Percentiles rank a stretch among this genome's conserved stretches.
Conservation (phyloP, 495 filamentous ascomycete species). For the Amniculicola lignicola region DNA sequence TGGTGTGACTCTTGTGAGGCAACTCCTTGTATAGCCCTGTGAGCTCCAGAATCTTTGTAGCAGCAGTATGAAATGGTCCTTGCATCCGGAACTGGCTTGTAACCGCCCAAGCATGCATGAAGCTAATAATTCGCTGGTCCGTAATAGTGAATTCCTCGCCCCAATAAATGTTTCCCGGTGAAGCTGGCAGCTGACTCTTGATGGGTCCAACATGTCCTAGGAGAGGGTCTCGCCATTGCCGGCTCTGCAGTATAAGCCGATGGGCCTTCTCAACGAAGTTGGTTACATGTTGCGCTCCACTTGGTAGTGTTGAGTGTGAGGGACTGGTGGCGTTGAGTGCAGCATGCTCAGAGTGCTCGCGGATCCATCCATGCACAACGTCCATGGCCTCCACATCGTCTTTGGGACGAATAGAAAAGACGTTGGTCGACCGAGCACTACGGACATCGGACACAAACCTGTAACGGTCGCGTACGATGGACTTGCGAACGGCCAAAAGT, state of each 20-base stretch:
- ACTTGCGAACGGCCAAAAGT: constrained; percentile 67
- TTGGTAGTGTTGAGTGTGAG: constrained; percentile 8
- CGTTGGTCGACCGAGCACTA: constrained; percentile 43
- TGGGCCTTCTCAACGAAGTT: constrained; percentile 65
- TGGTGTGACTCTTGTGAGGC: too few relatives aligned
- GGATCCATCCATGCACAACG: constrained; percentile 55
- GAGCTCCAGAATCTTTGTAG: constrained; percentile 68
- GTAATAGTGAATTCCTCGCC: constrained; percentile 40
- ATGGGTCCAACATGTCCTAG: constrained; percentile 54
- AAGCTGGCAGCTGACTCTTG: constrained; percentile 42
- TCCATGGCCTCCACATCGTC: constrained; percentile 46
- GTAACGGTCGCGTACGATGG: constrained; percentile 55
- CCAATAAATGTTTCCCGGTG: constrained; percentile 23
- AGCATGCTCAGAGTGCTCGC: constrained; percentile 53
- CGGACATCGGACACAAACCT: constrained; percentile 47
- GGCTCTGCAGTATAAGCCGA: constrained; percentile 62
- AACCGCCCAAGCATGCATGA: constrained; percentile 66
- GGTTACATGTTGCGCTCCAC: constrained; percentile 40
- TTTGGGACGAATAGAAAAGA: constrained; percentile 49
- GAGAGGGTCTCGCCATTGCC: constrained; percentile 60
- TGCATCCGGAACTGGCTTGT: constrained; percentile 48
- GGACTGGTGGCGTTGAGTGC: constrained; percentile 32
- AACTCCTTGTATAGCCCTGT: constrained; percentile 62
- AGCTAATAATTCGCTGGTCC: constrained; percentile 61
- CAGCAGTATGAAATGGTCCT: constrained; percentile 56